Conservation (phyloP, 176 grass and related monocot genomes). For the Musa acuminata region DNA sequence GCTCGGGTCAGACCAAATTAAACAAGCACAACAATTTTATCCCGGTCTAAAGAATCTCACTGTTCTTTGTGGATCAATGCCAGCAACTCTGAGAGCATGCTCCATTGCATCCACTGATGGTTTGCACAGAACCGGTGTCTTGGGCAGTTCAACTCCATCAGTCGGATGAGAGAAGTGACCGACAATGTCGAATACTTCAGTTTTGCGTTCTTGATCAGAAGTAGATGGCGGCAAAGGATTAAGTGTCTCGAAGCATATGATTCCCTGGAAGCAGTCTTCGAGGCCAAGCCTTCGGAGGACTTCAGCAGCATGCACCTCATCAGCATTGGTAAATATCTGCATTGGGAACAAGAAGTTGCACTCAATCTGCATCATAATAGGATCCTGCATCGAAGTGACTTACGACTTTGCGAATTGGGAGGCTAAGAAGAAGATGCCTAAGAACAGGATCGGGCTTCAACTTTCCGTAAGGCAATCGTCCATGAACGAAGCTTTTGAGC, state of each 20-base stretch:
- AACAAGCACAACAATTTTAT: not conserved
- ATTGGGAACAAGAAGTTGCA: not conserved
- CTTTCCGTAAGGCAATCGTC: slow-evolving; percentile 63
- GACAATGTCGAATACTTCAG: slow-evolving; percentile 59
- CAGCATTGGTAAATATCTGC: slow-evolving; percentile 87
- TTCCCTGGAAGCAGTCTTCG: slow-evolving; percentile 73
- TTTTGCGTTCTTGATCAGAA: not conserved
- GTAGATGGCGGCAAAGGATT: slow-evolving; percentile 31
- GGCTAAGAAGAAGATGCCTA: slow-evolving; percentile 59
- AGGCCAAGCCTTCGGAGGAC: slow-evolving; percentile 72
- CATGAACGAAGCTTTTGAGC: slow-evolving; percentile 73
- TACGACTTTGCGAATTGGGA: slow-evolving; percentile 81
- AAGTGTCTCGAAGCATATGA: slow-evolving; percentile 79
- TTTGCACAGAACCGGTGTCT: slow-evolving; percentile 68
- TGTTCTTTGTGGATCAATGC: slow-evolving; percentile 55
- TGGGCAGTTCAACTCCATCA: slow-evolving; percentile 44
- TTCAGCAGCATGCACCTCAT: slow-evolving; percentile 53
- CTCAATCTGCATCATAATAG: not conserved
- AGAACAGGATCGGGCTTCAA: slow-evolving; percentile 67
- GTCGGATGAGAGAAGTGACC: slow-evolving; percentile 41
- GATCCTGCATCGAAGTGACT: not conserved
- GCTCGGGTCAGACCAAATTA: not conserved
- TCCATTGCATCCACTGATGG: slow-evolving; percentile 64
- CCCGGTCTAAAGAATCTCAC: slow-evolving; percentile 32
- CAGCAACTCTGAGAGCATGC: slow-evolving; percentile 51